These are phyloP conservation scores for Calonectria pteridis DNA, from an alignment of 2,329 filamentous ascomycete genomes.

Conservation along the genomic window DNA sequence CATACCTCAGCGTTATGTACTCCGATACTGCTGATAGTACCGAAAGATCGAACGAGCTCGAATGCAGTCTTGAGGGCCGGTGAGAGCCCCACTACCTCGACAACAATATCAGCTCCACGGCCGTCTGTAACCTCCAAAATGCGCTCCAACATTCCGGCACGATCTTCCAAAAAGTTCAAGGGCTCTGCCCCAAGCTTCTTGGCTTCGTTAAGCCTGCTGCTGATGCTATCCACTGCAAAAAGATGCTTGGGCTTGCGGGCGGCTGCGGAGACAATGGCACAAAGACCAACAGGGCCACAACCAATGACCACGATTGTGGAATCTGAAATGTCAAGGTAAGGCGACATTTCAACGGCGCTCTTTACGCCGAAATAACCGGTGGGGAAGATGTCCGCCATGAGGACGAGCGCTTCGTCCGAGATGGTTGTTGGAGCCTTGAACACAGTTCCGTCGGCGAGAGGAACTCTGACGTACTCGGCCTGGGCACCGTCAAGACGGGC, in stretches of 20 bases:
- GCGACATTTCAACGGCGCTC: slow-evolving; percentile 78
- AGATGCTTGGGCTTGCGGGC: slow-evolving; percentile 81
- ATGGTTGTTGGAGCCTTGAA: slow-evolving; percentile 77
- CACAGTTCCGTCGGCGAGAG: slow-evolving; percentile 82
- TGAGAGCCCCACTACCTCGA: slow-evolving; percentile 81
- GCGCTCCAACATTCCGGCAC: slow-evolving; percentile 73
- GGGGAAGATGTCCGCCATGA: slow-evolving; percentile 96
- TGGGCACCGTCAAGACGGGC: slow-evolving; percentile 81
- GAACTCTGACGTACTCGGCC: slow-evolving; percentile 85
- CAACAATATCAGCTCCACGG: slow-evolving; percentile 87
- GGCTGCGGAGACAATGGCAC: slow-evolving; percentile 81
- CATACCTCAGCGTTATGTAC: slow-evolving; percentile 80
- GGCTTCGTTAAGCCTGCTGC: slow-evolving; percentile 80
- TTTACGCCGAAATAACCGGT: slow-evolving; percentile 86
- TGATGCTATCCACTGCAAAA: slow-evolving; percentile 83
- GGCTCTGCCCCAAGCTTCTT: slow-evolving; percentile 82
- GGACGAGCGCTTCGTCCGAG: slow-evolving; percentile 79
- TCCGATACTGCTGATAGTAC: slow-evolving; percentile 80
- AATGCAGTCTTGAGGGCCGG: slow-evolving; percentile 78
- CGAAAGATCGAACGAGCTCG: slow-evolving; percentile 79
- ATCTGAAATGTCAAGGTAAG: slow-evolving; percentile 48
- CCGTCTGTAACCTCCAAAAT: slow-evolving; percentile 83
- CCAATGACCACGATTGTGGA: slow-evolving; percentile 85
- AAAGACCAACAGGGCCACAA: slow-evolving; percentile 88
- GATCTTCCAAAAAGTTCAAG: slow-evolving; percentile 80